Evolutionary conservation across 352 stramenopile genomes (phyloP).

Genomic region (Phytophthora syringae): DNA sequence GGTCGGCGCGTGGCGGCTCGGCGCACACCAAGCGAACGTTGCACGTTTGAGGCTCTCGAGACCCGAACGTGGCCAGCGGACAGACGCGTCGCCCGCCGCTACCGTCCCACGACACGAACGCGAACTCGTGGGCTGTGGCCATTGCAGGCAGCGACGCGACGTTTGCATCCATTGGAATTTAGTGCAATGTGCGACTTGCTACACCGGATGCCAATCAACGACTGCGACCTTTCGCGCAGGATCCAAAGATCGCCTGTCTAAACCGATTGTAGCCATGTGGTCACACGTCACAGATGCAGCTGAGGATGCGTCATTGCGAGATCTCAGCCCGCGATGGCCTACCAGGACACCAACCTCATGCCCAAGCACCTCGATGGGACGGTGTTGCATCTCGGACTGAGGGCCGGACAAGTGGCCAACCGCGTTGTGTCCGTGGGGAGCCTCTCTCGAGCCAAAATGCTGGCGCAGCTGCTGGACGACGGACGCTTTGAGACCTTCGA

Average conservation of each 20-base stretch:
- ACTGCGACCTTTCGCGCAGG: conserved; percentile 50
- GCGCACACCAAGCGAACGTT: conserved; percentile 56
- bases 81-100: conserved; percentile 45
- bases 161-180: conserved; percentile 1
- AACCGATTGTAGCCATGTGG: conserved; percentile 15
- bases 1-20: conserved; percentile 63
- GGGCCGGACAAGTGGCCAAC: conserved; percentile 53
- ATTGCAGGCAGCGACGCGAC: conserved; percentile 10
- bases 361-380: conserved; percentile 47
- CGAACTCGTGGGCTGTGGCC: conserved; percentile 38
- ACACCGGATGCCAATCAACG: conserved; percentile 18
- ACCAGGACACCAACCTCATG: conserved; percentile 56
- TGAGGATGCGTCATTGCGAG: not conserved
- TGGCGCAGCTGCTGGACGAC: conserved; percentile 43
- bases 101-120: conserved; percentile 67
- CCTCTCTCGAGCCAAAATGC: conserved; percentile 39
- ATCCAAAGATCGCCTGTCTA: conserved; percentile 31
- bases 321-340: conserved; percentile 33
- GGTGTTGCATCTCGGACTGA: conserved; percentile 53
- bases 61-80: conserved; percentile 71
- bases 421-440: conserved; percentile 57
- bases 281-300: conserved; percentile 6
- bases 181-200: not conserved
- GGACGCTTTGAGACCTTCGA: conserved; percentile 33
- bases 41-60: conserved; percentile 30